Evolutionary conservation across 2,329 filamentous ascomycete species (phyloP).

Genomic region (Aureobasidium sp.): DNA sequence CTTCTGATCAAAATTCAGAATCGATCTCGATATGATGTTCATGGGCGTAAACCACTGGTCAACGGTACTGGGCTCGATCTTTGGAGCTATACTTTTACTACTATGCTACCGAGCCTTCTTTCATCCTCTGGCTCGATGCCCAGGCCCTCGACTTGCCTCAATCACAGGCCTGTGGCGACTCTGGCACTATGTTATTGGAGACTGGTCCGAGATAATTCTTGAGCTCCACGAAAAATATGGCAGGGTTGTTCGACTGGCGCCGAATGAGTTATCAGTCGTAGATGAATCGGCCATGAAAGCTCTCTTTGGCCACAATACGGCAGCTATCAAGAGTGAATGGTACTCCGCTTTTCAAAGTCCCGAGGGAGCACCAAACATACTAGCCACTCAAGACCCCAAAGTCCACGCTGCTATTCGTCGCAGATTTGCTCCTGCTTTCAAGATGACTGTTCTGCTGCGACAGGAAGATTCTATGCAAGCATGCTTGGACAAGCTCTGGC

Average conservation of each 20-base stretch:
- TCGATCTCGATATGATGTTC: not conserved
- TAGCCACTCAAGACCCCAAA: constrained; percentile 4
- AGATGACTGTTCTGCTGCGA: constrained; percentile 34
- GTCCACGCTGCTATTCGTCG: not conserved
- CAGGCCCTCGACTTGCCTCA: constrained; percentile 11
- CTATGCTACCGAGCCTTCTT: constrained; percentile 12
- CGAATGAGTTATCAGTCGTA: constrained; percentile 33
- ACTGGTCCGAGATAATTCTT: constrained; percentile 26
- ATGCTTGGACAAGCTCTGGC: constrained; percentile 30
- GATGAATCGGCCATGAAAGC: constrained; percentile 23
- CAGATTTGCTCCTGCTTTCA: constrained; percentile 31
- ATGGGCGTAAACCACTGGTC: not conserved
- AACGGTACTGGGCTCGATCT: not conserved
- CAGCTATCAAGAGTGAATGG: constrained; percentile 24
- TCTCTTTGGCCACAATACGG: constrained; percentile 31
- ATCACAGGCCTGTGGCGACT: constrained; percentile 10
- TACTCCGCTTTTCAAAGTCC: constrained; percentile 5
- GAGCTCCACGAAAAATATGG: constrained; percentile 32
- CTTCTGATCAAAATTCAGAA: not conserved
- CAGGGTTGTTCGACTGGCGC: constrained; percentile 33
- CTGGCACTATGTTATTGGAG: not conserved
- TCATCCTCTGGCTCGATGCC: constrained; percentile 9
- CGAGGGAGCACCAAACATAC: not conserved
- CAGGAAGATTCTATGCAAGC: constrained; percentile 31
- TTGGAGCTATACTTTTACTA: not conserved